Evolutionary conservation across 164 flowering plant genomes (phyloP).

Genomic region (Houttuynia cordata): DNA sequence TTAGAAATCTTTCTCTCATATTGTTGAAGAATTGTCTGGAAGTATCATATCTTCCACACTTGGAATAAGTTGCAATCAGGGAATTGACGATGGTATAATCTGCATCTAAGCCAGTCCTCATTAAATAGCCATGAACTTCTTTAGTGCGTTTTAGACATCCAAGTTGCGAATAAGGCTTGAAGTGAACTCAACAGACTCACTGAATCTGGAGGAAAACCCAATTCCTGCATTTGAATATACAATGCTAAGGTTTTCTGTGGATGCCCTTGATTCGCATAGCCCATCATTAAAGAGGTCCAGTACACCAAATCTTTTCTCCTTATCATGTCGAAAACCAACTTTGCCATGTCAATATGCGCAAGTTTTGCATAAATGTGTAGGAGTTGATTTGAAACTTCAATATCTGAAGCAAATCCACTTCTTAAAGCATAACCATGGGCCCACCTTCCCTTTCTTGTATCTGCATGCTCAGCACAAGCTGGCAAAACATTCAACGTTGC

Average conservation of each 20-base stretch:
- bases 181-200: constrained; percentile 30
- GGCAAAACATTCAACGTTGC: constrained; percentile 27
- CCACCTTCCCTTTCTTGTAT: constrained; percentile 21
- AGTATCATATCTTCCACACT: constrained; percentile 30
- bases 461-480: constrained; percentile 23
- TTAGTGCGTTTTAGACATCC: constrained; percentile 23
- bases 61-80: constrained; percentile 38
- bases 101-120: constrained; percentile 20
- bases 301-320: constrained; percentile 36
- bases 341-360: constrained; percentile 26
- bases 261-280: constrained; percentile 24
- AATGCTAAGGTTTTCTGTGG: constrained; percentile 31
- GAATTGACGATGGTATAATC: constrained; percentile 28
- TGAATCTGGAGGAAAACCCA: constrained; percentile 21
- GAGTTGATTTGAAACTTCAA: constrained; percentile 36
- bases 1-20: constrained; percentile 2
- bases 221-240: constrained; percentile 28
- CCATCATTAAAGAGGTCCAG: constrained; percentile 55
- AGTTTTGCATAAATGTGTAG: constrained; percentile 40
- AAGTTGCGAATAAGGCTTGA: constrained; percentile 34
- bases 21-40: constrained; percentile 27
- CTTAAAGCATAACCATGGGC: constrained; percentile 38
- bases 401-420: constrained; percentile 20
- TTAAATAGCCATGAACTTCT: constrained; percentile 36
- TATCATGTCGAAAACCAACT: constrained; percentile 27